Evolutionary conservation across 768 basidiomycete species (phyloP), one percentile per base, ranked within the genome.

Genomic region (Cubamyces lactineus): DNA sequence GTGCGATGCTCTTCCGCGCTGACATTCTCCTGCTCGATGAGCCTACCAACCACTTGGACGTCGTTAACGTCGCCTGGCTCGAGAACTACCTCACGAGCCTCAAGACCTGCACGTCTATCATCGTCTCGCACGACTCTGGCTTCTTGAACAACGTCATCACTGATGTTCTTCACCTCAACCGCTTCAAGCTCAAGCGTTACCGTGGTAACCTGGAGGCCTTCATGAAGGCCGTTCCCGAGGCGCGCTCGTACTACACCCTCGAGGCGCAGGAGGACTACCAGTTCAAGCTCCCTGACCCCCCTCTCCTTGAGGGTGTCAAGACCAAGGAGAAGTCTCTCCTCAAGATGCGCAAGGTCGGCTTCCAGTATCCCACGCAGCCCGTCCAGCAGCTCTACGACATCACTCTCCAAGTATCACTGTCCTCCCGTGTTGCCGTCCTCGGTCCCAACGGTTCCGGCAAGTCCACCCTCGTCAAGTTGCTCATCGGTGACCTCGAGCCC

Each of bases 371-470:
- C 50, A 84, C 86, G 28, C 86, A 91, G 70, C 71, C 87, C 54
- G 85, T 91, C 60, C 96, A 96, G 76, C 95, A 96, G 75, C 84
- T 97, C 69, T 89, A 86, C 84, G 90, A 98, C 79, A 94, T 98
- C 78, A 87, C 91, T 54, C 91, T 98, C 64, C 96, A 97, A 87
- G 91, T 98, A 64, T 98, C 96, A 5, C 86, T 98, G 64, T 97
- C 95, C 17, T 98, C 97, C 61, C 96, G 97, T 84, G 96, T 98
- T 71, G 97, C 97, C 67, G 78, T 99, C 74, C 91, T 99, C 68
- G 97, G 97, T 66, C 97, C 97, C 70, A 96, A 99, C 83, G 97
- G 97, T 78, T 98, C 97, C 72, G 95, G 96, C 69, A 98, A 98
- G 81, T 94, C 92, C 40, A 98, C 96, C 26, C 87, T 97, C 74